These are phyloP conservation scores for Fraxinus baroniana DNA, from an alignment of 305 asterid genomes.

Conservation along the genomic window DNA sequence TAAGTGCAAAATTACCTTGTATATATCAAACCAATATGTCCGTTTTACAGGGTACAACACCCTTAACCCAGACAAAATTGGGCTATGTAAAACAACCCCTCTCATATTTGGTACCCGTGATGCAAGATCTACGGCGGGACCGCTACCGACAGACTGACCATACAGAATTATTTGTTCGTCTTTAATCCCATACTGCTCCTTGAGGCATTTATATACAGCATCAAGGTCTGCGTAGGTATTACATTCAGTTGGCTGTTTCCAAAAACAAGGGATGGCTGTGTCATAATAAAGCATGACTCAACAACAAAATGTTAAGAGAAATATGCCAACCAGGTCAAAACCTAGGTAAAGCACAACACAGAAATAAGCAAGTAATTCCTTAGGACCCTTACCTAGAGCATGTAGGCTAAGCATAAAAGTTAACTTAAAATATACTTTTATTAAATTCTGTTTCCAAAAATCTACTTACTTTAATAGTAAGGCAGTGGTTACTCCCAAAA, in stretches of 20 bases:
- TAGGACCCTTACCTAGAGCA: background rate
- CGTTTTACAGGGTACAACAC: slow-evolving; percentile 92
- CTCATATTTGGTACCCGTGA: slow-evolving; percentile 80
- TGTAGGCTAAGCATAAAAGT: background rate
- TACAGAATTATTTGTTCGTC: slow-evolving; percentile 86
- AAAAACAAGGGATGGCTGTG: slow-evolving; percentile 38
- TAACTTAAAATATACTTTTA: background rate
- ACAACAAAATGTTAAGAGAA: background rate
- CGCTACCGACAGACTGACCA: slow-evolving; percentile 99
- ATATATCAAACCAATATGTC: slow-evolving; percentile 94
- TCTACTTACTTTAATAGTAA: background rate
- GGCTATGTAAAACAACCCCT: slow-evolving; percentile 95
- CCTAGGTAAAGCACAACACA: background rate
- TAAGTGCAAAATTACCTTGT: slow-evolving; percentile 60
- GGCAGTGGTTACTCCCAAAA: background rate
- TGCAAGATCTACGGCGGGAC: slow-evolving; percentile 95
- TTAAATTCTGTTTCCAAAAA: background rate
- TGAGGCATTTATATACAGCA: slow-evolving; percentile 94
- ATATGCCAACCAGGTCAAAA: background rate
- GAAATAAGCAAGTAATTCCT: background rate
- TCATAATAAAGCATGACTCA: slow-evolving; percentile 34
- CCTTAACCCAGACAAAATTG: slow-evolving; percentile 90
- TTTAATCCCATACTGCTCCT: slow-evolving; percentile 87
- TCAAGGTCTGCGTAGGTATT: slow-evolving; percentile 97
- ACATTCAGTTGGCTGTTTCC: slow-evolving; percentile 96